A percentile compares a stretch with the other conserved stretches of the same genome.
These are phyloP conservation scores for Telopea speciosissima DNA, from an alignment of 177 flowering plant genomes.

Conservation along the genomic window DNA sequence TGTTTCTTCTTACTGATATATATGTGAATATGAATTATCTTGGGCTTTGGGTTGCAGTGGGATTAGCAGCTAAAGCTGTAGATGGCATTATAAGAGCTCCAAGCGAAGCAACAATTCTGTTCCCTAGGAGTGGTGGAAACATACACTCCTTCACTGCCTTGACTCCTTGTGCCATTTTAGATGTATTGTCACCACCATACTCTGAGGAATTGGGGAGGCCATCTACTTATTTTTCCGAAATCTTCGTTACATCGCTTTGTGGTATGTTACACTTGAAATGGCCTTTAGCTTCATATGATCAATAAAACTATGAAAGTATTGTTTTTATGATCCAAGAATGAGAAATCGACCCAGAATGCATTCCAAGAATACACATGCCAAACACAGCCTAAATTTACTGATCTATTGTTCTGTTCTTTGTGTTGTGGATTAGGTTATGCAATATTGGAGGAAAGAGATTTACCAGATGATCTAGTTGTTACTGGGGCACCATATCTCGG, in stretches of 20 bases:
- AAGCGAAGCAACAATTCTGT: constrained; percentile 30
- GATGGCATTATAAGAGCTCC: constrained; percentile 29
- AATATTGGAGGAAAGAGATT: constrained; percentile 25
- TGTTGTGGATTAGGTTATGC: constrained; percentile 20
- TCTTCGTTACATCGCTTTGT: constrained; percentile 25
- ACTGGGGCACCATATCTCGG: constrained; percentile 26
- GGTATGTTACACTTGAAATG: constrained; percentile 12
- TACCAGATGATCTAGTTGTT: constrained; percentile 23
- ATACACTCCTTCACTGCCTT: constrained; percentile 41
- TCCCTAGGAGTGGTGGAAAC: constrained; percentile 43
- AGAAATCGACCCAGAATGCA: no score
- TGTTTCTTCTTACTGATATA: neutral
- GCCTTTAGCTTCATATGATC: no score
- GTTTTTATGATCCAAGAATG: no score
- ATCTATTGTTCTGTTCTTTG: neutral
- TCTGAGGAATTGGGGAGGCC: constrained; percentile 34
- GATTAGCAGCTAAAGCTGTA: constrained; percentile 23
- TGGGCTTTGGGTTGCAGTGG: constrained; percentile 10
- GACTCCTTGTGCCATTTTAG: constrained; percentile 44
- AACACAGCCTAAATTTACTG: no score
- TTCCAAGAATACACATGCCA: no score
- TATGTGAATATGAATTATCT: neutral
- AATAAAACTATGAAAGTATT: no score
- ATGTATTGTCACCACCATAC: constrained; percentile 45
- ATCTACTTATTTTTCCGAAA: constrained; percentile 32